Percentiles rank a stretch among this genome's conserved stretches.
These are phyloP conservation scores for Mallotus nudiflorus DNA, from an alignment of 345 rosid species.

Conservation along the genomic window DNA sequence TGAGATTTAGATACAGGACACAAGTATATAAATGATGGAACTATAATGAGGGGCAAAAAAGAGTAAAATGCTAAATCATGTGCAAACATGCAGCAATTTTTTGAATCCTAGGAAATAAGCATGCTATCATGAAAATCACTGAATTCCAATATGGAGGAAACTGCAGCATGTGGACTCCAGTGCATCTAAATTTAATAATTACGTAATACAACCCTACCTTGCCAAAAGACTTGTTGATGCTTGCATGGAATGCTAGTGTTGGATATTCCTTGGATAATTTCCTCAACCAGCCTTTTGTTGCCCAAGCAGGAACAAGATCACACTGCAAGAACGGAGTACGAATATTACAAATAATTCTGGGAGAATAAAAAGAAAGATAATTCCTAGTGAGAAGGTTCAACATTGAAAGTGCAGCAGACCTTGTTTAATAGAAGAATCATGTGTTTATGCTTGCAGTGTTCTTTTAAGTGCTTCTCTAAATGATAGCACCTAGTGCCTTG, in stretches of 20 bases:
- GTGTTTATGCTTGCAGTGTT: slow-evolving; percentile 87
- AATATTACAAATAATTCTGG: slow-evolving; percentile 6
- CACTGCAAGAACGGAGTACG: slow-evolving; percentile 47
- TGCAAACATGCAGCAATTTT: neutral
- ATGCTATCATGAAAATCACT: neutral
- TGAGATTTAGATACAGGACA: neutral
- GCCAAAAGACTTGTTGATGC: slow-evolving; percentile 87
- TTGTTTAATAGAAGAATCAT: slow-evolving; percentile 91
- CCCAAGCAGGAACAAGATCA: slow-evolving; percentile 97
- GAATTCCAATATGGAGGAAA: slow-evolving; percentile 1
- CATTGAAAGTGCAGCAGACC: slow-evolving; percentile 39
- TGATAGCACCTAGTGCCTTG: slow-evolving; percentile 91
- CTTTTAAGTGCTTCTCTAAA: slow-evolving; percentile 84
- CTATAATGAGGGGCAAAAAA: neutral
- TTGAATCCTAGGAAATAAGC: neutral
- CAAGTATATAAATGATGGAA: neutral
- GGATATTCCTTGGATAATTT: slow-evolving; percentile 87
- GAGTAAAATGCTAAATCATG: neutral
- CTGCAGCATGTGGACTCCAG: neutral
- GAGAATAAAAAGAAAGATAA: neutral
- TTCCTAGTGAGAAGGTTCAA: neutral
- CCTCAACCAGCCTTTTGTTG: slow-evolving; percentile 92
- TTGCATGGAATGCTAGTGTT: slow-evolving; percentile 95
- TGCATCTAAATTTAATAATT: neutral
- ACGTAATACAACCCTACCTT: slow-evolving; percentile 48